Evolutionary conservation across 1,284 basidiomycete genomes (phyloP), one percentile per base, ranked within the genome.

Genomic region (Melampsora allii-populina): DNA sequence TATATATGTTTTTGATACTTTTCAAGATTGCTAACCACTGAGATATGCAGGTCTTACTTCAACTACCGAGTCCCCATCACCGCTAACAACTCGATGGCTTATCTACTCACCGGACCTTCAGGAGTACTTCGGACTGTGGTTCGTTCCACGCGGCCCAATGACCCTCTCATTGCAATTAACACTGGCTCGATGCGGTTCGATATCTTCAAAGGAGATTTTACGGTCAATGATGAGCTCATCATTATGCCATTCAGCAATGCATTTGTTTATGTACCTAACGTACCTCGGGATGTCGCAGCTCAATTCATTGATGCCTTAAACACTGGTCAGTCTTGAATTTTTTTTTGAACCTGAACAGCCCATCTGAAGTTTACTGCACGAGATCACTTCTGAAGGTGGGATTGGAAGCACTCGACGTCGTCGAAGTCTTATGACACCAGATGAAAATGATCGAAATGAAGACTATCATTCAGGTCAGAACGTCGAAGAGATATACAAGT

Each of bases 231-330:
- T 63, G 78, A 80, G 67, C 68, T 78, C 86, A 0, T 87, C 86
- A 19, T 89, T 89, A 0, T 91, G 88, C 79, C 79, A 3, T 79
- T 78, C 71, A 76, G 63, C 0, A 86, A 90, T 78, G 71, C 83
- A 7, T 89, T 90, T 83, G 76, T 85, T 21, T 89, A 84, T 80
- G 53, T 79, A 24, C 76, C 69, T 14, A 45, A 46, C 24, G 76
- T 79, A 24, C 77, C 77, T 0, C 65, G 66, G 21, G 14, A 42
- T 1, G 59, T 77, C 67, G 79, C 77, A 5, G 21, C 45, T 12
- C 42, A 74, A 31, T 45, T 79, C 21, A 48, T 79, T 6, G 69
- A 45, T 24, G 76, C 78, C 71, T 76, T 79, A 42, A 79, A 79
- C 76, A 31, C 76, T 53, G 79, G 69, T 64, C 24, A 63, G 61